These are phyloP conservation scores for Xylaria sp. DNA, from an alignment of 2,329 filamentous ascomycete genomes.

Conservation along the genomic window DNA sequence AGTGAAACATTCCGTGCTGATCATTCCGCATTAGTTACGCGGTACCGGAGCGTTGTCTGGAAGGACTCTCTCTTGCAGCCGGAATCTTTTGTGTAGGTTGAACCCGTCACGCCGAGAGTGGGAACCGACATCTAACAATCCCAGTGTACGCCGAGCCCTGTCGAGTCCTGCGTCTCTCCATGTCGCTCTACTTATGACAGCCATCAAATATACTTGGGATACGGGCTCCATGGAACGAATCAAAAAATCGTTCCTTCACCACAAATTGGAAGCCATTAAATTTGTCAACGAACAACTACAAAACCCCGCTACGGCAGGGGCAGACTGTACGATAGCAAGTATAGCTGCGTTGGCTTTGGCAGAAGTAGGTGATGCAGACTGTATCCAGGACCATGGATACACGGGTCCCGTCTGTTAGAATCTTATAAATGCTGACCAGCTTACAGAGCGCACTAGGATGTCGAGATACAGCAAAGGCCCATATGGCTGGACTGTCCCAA, in stretches of 20 bases:
- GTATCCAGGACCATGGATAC: background rate
- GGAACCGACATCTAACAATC: conserved; percentile 3
- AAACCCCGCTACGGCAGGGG: conserved; percentile 16
- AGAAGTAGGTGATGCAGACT: conserved; percentile 15
- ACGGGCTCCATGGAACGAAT: conserved; percentile 25
- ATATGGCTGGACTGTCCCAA: conserved; percentile 22
- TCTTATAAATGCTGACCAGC: conserved; percentile 4
- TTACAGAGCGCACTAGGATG: conserved; percentile 22
- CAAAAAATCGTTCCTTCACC: conserved; percentile 24
- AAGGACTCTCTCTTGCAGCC: conserved; percentile 15
- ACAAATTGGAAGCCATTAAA: conserved; percentile 25
- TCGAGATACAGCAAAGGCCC: conserved; percentile 22
- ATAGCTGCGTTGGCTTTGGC: conserved; percentile 24
- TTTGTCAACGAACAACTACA: conserved; percentile 26
- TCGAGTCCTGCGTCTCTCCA: conserved; percentile 24
- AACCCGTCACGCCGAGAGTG: background rate
- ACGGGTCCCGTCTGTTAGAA: background rate
- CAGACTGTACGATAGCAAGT: conserved; percentile 22
- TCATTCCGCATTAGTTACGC: conserved; percentile 15
- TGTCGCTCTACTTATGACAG: conserved; percentile 23
- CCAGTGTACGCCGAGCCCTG: conserved; percentile 21
- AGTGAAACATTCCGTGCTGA: conserved; percentile 2
- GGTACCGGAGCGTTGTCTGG: conserved; percentile 22
- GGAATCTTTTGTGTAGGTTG: conserved; percentile 19
- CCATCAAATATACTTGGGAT: conserved; percentile 25